Conservation (phyloP, 202 grass and related monocot species). For the Setaria viridis region DNA sequence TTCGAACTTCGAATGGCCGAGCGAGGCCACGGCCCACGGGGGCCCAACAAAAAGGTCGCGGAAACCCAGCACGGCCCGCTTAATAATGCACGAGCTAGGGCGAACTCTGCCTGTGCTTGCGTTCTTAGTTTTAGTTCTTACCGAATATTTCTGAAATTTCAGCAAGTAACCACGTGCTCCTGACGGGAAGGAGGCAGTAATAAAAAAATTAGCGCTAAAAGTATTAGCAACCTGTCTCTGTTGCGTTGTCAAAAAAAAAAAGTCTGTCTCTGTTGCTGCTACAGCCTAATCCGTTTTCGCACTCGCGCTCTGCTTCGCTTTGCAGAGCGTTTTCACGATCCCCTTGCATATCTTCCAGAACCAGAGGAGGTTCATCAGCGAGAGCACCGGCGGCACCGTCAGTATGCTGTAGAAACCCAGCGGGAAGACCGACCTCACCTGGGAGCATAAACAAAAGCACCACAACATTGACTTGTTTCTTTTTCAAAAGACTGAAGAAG, state of each 20-base stretch:
- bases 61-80: not conserved
- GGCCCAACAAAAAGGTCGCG: not conserved
- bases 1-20: no score
- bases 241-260: no score
- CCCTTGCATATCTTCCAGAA: conserved; percentile 83
- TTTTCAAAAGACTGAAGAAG: not conserved
- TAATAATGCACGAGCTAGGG: not conserved
- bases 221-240: not conserved
- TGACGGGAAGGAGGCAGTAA: not conserved
- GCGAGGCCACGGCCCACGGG: no score
- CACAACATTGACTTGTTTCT: not conserved
- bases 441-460: conserved; percentile 4
- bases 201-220: not conserved
- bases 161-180: not conserved
- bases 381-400: conserved; percentile 53
- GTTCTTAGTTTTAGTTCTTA: no score
- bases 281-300: conserved; percentile 23
- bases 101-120: no score
- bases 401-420: conserved; percentile 65
- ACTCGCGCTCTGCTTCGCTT: conserved; percentile 21
- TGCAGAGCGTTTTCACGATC: conserved; percentile 64
- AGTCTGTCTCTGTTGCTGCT: no score
- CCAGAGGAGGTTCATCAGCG: conserved; percentile 73
- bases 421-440: conserved; percentile 68
- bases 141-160: not conserved